phyloP scores from a whole-genome alignment of 805 yeast genomes.

The Hanseniaspora mollemarum region DNA sequence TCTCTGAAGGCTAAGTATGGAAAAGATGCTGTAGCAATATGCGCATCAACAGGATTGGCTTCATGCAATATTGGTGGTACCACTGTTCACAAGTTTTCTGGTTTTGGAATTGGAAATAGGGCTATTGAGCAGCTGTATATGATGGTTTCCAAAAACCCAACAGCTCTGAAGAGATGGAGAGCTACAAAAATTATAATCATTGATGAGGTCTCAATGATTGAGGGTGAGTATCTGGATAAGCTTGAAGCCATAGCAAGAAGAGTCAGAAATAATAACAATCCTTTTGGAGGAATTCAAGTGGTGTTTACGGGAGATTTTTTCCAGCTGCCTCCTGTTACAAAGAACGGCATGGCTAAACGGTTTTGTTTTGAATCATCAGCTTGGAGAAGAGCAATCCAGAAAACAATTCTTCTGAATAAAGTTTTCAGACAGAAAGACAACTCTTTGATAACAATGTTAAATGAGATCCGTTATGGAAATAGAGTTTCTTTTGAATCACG shows the following conservation, averaged over 20 bases:
- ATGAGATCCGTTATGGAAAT: slow-evolving; percentile 65
- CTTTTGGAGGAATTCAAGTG: slow-evolving; percentile 75
- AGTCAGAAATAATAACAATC: slow-evolving; percentile 36
- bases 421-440: slow-evolving; percentile 81
- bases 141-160: slow-evolving; percentile 44
- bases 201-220: slow-evolving; percentile 76
- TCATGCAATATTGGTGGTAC: slow-evolving; percentile 74
- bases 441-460: slow-evolving; percentile 64
- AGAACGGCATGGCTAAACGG: slow-evolving; percentile 22
- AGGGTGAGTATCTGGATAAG: slow-evolving; percentile 54
- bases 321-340: slow-evolving; percentile 64
- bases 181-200: slow-evolving; percentile 48
- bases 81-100: slow-evolving; percentile 65
- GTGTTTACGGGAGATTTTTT: slow-evolving; percentile 72
- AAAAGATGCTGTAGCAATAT: slow-evolving; percentile 49
- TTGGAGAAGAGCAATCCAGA: slow-evolving; percentile 55
- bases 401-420: slow-evolving; percentile 58
- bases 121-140: slow-evolving; percentile 36
- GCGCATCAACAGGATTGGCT: slow-evolving; percentile 78
- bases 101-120: slow-evolving; percentile 63
- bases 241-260: slow-evolving; percentile 48
- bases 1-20: slow-evolving; percentile 38
- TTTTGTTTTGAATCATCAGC: slow-evolving; percentile 67
- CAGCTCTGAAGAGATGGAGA: slow-evolving; percentile 45
- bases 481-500: slow-evolving; percentile 39